Evolutionary conservation across 2,329 filamentous ascomycete genomes (phyloP).

Genomic region (Diaporthe amygdali): DNA sequence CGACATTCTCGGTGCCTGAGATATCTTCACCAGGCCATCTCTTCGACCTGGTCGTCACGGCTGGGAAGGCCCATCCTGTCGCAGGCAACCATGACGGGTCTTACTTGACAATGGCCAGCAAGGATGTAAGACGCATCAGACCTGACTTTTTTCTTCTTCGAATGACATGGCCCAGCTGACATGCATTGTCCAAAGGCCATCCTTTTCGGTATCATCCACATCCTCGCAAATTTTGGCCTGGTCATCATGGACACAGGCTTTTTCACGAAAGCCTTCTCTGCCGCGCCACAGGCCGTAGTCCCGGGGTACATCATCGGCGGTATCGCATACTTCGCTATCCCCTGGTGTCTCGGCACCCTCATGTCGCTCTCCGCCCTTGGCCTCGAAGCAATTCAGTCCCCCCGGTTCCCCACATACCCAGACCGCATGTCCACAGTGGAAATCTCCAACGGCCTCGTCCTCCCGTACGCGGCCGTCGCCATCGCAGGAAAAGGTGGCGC

Average conservation of each 20-base stretch:
- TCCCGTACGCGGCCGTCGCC: slow-evolving; percentile 73
- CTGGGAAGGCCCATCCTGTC: slow-evolving; percentile 49
- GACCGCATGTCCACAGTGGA: slow-evolving; percentile 53
- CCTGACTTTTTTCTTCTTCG: not conserved
- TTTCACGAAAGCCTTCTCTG: slow-evolving; percentile 58
- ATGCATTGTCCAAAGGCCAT: slow-evolving; percentile 41
- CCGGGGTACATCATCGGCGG: slow-evolving; percentile 58
- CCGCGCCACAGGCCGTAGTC: slow-evolving; percentile 50
- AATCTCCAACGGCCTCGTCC: slow-evolving; percentile 70
- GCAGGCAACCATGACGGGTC: slow-evolving; percentile 58
- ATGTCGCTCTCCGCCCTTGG: slow-evolving; percentile 54
- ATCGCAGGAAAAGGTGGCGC: slow-evolving; percentile 74
- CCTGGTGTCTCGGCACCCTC: slow-evolving; percentile 57
- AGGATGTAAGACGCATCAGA: slow-evolving; percentile 37
- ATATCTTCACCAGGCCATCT: slow-evolving; percentile 53
- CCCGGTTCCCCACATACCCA: slow-evolving; percentile 57
- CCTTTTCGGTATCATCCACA: slow-evolving; percentile 54
- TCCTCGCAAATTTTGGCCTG: slow-evolving; percentile 54
- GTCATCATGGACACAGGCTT: slow-evolving; percentile 61
- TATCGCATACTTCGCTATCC: slow-evolving; percentile 59
- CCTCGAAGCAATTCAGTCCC: slow-evolving; percentile 48
- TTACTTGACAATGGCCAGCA: slow-evolving; percentile 61
- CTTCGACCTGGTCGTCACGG: slow-evolving; percentile 54
- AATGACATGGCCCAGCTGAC: fast-evolving
- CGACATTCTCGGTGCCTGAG: slow-evolving; percentile 40